Base-by-base conservation (phyloP, 306 rosid genomes). In the Luffa aegyptiaca region DNA sequence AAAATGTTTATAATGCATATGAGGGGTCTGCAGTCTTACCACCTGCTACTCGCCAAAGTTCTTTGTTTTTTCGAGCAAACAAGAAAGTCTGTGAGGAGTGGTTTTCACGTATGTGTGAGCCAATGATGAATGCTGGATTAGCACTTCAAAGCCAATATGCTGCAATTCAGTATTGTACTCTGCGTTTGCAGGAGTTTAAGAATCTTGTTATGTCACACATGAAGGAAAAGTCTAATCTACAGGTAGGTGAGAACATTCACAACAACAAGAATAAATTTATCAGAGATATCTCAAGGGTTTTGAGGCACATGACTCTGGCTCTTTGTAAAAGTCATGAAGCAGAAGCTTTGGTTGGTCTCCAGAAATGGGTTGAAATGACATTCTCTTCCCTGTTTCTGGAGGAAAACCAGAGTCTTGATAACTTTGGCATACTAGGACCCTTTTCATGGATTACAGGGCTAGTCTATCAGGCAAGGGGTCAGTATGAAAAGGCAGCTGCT, bases 31-130 rank as follows among this genome's bases (percentile, higher is more conserved):
- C 86, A 81, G 90, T 87, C 83, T 87, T 94, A 84, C 93, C 97
- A 55, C 79, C 91, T 62, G 84, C 94, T 79, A 83, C 85, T 41
- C 96, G 93, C 57, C 91, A 93, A 80, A 94, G 98, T 88, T 88
- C 98, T 83, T 83, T 89, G 77, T 94, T 94, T 87, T 94, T 94
- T 83, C 90, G 98, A 73, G 98, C 98, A 26, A 94, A 94, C 89
- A 94, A 86, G 85, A 94, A 94, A 84, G 98, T 94, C 42, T 92
- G 98, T 36, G 98, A 94, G 90, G 98, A 94, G 88, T 94, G 98
- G 98, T 94, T 94, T 90, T 92, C 98, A 76, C 98, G 98, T 65
- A 94, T 94, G 77, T 92, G 97, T 86, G 98, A 94, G 82, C 98
- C 98, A 36, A 94, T 94, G 98, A 94, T 94, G 96, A 90, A 88